These are phyloP conservation scores for Aspergillus viridinutans DNA, from an alignment of 2,329 filamentous ascomycete genomes.

Conservation along the genomic window DNA sequence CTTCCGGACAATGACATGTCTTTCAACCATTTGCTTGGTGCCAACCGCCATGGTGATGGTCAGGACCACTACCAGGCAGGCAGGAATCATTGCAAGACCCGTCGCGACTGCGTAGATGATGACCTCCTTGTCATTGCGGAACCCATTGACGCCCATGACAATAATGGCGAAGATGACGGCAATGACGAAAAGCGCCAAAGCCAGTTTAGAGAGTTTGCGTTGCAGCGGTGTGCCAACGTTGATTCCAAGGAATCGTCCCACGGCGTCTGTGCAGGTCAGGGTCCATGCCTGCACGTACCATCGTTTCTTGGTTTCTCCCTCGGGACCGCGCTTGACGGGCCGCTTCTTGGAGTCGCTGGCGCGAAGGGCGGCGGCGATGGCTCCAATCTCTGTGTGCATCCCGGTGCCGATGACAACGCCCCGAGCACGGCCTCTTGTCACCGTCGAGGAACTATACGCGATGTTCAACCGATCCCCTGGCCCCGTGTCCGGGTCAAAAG, in stretches of 20 bases:
- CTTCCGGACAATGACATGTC: slow-evolving; percentile 56
- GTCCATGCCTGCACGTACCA: slow-evolving; percentile 51
- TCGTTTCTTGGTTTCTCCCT: slow-evolving; percentile 49
- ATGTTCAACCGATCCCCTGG: slow-evolving; percentile 60
- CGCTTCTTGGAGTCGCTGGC: slow-evolving; percentile 53
- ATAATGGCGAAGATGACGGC: slow-evolving; percentile 67
- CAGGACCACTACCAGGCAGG: slow-evolving; percentile 60
- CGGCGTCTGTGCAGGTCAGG: slow-evolving; percentile 53
- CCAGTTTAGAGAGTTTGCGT: slow-evolving; percentile 63
- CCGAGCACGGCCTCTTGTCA: slow-evolving; percentile 57
- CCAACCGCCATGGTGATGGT: slow-evolving; percentile 65
- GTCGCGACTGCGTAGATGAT: slow-evolving; percentile 62
- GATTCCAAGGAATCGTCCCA: slow-evolving; percentile 63
- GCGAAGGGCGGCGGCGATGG: slow-evolving; percentile 61
- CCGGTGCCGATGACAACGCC: slow-evolving; percentile 59
- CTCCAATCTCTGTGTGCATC: slow-evolving; percentile 61
- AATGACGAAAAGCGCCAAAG: slow-evolving; percentile 61
- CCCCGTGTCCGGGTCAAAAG: slow-evolving; percentile 50
- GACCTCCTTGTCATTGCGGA: slow-evolving; percentile 53
- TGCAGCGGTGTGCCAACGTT: slow-evolving; percentile 67
- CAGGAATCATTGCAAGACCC: slow-evolving; percentile 59
- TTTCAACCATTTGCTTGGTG: slow-evolving; percentile 54
- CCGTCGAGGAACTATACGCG: slow-evolving; percentile 58
- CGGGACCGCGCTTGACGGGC: slow-evolving; percentile 49
- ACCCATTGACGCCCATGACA: slow-evolving; percentile 61